Conservation (phyloP, 352 stramenopile species). For the Phytophthora multivora region DNA sequence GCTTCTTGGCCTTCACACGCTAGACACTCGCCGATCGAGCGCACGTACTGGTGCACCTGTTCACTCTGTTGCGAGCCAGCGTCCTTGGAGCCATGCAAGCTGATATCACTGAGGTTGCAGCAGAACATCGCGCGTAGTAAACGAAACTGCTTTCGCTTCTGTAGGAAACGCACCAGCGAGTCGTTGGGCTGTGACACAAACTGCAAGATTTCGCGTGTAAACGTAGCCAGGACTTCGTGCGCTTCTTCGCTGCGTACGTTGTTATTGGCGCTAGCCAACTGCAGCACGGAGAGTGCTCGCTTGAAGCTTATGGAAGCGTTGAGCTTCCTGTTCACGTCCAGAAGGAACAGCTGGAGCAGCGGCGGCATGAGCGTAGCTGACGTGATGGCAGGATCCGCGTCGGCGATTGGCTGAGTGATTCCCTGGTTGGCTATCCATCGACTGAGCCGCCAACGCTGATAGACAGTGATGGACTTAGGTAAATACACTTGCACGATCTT, state of each 20-base stretch:
- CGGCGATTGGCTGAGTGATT: constrained; percentile 48
- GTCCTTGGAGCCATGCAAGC: constrained; percentile 38
- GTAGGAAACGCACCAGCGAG: constrained; percentile 58
- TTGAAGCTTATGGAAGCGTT: constrained; percentile 55
- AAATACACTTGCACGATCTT: constrained; percentile 52
- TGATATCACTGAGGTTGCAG: constrained; percentile 65
- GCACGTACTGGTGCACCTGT: constrained; percentile 54
- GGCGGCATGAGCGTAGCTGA: constrained; percentile 55
- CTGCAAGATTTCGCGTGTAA: constrained; percentile 60
- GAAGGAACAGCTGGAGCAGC: constrained; percentile 68
- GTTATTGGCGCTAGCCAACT: constrained; percentile 40
- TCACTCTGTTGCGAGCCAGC: constrained; percentile 32
- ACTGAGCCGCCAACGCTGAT: constrained; percentile 76
- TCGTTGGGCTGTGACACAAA: constrained; percentile 62
- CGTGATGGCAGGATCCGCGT: constrained; percentile 42
- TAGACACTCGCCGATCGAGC: constrained; percentile 70
- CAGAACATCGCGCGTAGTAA: constrained; percentile 71
- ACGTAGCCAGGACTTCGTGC: constrained; percentile 56
- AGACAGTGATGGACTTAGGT: constrained; percentile 65
- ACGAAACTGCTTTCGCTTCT: constrained; percentile 71
- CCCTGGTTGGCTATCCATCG: constrained; percentile 65
- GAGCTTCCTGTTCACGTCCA: constrained; percentile 59
- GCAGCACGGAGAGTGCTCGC: constrained; percentile 54
- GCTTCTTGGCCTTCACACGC: constrained; percentile 61
- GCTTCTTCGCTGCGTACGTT: constrained; percentile 60